Evolutionary conservation across 345 rosid species (phyloP).

Genomic region (Aurinia saxatilis): DNA sequence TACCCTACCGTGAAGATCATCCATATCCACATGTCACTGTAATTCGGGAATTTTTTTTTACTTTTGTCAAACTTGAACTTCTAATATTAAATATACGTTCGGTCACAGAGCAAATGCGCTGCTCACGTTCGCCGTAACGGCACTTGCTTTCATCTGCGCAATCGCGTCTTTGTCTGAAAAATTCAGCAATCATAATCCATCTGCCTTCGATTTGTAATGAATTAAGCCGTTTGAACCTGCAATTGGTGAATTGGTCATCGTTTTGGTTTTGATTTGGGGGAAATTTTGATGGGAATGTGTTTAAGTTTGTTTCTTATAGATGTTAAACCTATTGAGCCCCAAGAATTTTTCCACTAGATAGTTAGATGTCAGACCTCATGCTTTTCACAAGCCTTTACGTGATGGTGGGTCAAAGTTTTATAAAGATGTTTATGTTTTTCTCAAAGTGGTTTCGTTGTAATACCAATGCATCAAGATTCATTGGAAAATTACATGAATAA

Average conservation of each 20-base stretch:
- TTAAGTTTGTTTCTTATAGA: too few species aligned
- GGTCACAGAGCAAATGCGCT: too few species aligned
- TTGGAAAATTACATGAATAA: conserved; percentile 5
- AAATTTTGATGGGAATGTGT: too few species aligned
- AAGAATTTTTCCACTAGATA: too few species aligned
- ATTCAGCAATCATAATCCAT: conserved; percentile 64
- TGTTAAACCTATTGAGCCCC: too few species aligned
- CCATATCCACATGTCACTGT: conserved; percentile 66
- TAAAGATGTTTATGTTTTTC: not conserved
- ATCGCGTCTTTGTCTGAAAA: conserved; percentile 79
- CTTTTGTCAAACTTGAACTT: conserved; percentile 84
- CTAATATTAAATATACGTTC: too few species aligned
- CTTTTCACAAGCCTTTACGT: conserved; percentile 38
- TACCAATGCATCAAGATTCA: not conserved
- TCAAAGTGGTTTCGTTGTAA: not conserved
- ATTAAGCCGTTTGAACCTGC: too few species aligned
- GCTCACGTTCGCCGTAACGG: conserved; percentile 71
- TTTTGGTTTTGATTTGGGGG: too few species aligned
- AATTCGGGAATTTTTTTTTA: conserved; percentile 81
- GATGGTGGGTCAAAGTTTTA: conserved; percentile 37
- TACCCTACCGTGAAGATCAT: conserved; percentile 61
- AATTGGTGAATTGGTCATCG: too few species aligned
- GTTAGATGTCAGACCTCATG: too few species aligned
- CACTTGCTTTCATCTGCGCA: conserved; percentile 80
- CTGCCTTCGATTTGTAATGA: too few species aligned